Evolutionary conservation across 2,329 filamentous ascomycete species (phyloP).

Genomic region (Berkeleyomyces rouxiae): DNA sequence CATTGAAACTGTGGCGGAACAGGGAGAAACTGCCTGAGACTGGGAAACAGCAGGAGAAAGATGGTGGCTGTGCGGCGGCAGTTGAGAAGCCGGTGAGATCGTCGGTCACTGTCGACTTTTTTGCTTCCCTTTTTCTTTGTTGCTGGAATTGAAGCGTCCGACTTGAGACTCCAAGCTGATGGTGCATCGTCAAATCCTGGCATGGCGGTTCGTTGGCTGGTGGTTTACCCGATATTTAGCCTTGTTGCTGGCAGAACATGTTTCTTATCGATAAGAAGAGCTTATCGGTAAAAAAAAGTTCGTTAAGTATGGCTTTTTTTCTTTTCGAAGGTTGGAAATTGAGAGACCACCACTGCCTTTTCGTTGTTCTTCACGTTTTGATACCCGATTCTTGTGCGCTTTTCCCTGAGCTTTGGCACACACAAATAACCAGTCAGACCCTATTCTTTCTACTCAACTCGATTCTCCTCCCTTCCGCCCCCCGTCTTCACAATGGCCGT

Average conservation of each 20-base stretch:
- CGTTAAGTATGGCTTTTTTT: neutral
- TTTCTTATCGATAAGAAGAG: constrained; percentile 8
- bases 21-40: neutral
- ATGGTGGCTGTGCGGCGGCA: neutral
- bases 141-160: neutral
- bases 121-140: neutral
- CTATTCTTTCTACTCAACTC: neutral
- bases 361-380: neutral
- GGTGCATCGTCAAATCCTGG: constrained; percentile 4
- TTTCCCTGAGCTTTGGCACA: neutral
- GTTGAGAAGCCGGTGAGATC: neutral
- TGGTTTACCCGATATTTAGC: neutral
- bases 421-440: neutral
- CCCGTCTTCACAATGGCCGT: constrained; percentile 21
- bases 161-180: neutral
- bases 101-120: neutral
- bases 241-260: neutral
- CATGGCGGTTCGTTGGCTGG: neutral
- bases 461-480: neutral
- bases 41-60: neutral
- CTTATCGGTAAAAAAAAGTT: constrained; percentile 13
- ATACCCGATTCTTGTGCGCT: neutral
- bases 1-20: constrained; percentile 18
- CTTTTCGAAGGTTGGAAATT: neutral
- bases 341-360: neutral